Percentiles rank a stretch among this genome's conserved stretches.
phyloP scores from a whole-genome alignment of 495 filamentous ascomycete genomes.

The Penicillium crystallinum region DNA sequence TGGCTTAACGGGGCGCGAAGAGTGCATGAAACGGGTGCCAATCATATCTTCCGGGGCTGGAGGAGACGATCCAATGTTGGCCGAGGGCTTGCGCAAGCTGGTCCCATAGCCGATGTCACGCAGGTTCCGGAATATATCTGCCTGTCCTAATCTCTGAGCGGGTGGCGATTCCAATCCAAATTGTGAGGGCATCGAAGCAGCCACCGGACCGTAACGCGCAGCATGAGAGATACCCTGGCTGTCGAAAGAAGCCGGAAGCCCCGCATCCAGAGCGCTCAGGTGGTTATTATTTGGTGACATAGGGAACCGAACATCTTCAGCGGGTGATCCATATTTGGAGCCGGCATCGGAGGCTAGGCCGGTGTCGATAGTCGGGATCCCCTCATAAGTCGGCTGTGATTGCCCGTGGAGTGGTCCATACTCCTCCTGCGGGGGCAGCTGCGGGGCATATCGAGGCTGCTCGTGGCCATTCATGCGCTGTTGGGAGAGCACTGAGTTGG shows the following conservation, averaged over 20 bases:
- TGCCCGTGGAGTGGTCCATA: slow-evolving; percentile 41
- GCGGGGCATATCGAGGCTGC: slow-evolving; percentile 33
- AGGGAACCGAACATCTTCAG: slow-evolving; percentile 63
- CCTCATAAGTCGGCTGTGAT: slow-evolving; percentile 43
- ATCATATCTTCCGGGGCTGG: slow-evolving; percentile 49
- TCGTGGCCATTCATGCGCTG: slow-evolving; percentile 52
- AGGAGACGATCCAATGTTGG: slow-evolving; percentile 60
- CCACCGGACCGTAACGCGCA: slow-evolving; percentile 84
- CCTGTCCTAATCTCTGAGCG: slow-evolving; percentile 48
- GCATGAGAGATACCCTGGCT: slow-evolving; percentile 91
- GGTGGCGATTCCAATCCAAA: slow-evolving; percentile 91
- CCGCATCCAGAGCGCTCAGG: slow-evolving; percentile 86
- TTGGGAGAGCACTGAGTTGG: slow-evolving; percentile 76
- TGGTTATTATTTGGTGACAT: slow-evolving; percentile 63
- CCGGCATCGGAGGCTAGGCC: slow-evolving; percentile 69
- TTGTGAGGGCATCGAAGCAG: slow-evolving; percentile 86
- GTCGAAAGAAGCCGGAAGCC: slow-evolving; percentile 92
- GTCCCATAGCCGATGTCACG: slow-evolving; percentile 83
- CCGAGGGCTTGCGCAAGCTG: slow-evolving; percentile 47
- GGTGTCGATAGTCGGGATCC: slow-evolving; percentile 72
- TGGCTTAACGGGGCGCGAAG: slow-evolving; percentile 66
- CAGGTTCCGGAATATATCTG: slow-evolving; percentile 71
- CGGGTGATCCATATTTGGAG: slow-evolving; percentile 84
- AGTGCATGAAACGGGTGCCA: slow-evolving; percentile 74
- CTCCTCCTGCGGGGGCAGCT: slow-evolving; percentile 37